Conservation (phyloP, 139 green algal species). For the Cymbomonas tetramitiformis region DNA sequence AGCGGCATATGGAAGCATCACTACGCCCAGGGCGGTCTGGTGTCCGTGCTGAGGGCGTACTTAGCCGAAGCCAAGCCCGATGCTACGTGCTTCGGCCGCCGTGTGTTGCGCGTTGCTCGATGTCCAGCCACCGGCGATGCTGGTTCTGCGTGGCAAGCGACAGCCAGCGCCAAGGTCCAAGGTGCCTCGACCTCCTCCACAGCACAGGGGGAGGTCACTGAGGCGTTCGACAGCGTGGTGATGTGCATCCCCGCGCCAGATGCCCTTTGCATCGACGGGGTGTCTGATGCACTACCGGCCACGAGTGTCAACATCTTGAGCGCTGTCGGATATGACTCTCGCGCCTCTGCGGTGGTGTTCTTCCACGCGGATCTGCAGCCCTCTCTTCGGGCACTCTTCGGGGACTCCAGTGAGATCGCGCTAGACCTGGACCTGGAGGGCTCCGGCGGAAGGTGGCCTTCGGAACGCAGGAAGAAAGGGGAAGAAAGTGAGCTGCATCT, state of each 20-base stretch:
- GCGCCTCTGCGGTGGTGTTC: not conserved
- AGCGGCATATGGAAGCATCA: not conserved
- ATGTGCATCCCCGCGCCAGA: not conserved
- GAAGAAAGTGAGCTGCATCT: not conserved
- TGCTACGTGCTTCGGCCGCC: not conserved
- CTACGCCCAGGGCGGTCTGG: not conserved
- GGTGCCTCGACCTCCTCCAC: no score
- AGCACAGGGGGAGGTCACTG: not conserved
- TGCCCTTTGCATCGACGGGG: not conserved
- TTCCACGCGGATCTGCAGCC: not conserved
- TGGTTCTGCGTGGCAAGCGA: no score
- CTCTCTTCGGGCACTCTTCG: not conserved
- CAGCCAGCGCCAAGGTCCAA: no score
- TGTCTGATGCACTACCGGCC: not conserved
- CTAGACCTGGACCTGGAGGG: no score
- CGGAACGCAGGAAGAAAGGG: not conserved
- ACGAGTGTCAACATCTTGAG: not conserved
- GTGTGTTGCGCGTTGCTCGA: no score
- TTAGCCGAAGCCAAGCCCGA: not conserved
- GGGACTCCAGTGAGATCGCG: not conserved
- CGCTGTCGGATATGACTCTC: not conserved
- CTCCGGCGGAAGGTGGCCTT: no score
- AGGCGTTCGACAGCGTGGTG: not conserved
- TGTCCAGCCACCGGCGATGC: no score
- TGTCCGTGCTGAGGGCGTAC: not conserved